Percentiles rank a stretch among this genome's conserved stretches.
phyloP scores from a whole-genome alignment of 2,329 filamentous ascomycete genomes.

The Paecilomyces dactylethromorphus region DNA sequence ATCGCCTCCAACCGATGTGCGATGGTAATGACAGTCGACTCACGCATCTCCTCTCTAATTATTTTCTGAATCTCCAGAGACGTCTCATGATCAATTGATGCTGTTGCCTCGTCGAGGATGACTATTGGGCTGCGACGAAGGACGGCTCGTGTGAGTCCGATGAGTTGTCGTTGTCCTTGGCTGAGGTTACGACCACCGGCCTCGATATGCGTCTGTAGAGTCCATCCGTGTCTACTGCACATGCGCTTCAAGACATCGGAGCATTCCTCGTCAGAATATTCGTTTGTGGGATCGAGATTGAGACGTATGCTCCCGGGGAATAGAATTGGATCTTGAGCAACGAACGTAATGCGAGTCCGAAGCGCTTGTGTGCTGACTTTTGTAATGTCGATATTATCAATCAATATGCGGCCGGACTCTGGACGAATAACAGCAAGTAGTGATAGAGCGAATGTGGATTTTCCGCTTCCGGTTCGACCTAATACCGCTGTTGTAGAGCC shows the following conservation, averaged over 20 bases:
- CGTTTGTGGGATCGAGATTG: slow-evolving; percentile 56
- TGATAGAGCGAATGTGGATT: slow-evolving; percentile 65
- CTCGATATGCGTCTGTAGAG: slow-evolving; percentile 50
- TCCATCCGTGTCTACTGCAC: slow-evolving; percentile 51
- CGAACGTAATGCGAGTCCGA: slow-evolving; percentile 57
- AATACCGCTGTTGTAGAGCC: slow-evolving; percentile 74
- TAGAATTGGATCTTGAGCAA: slow-evolving; percentile 61
- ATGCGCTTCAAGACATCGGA: slow-evolving; percentile 48
- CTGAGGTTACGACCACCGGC: slow-evolving; percentile 56
- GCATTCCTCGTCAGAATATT: slow-evolving; percentile 52
- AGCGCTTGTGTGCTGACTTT: slow-evolving; percentile 54
- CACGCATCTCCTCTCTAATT: slow-evolving; percentile 26
- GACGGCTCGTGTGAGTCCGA: slow-evolving; percentile 58
- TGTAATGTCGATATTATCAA: slow-evolving; percentile 56
- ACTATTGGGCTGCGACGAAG: slow-evolving; percentile 55
- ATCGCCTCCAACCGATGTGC: slow-evolving; percentile 60
- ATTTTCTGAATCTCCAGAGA: slow-evolving; percentile 40
- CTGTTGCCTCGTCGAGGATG: slow-evolving; percentile 61
- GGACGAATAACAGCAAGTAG: slow-evolving; percentile 53
- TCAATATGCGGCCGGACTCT: slow-evolving; percentile 49
- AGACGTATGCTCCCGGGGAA: slow-evolving; percentile 56
- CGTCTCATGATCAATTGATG: slow-evolving; percentile 58
- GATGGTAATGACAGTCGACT: slow-evolving; percentile 56
- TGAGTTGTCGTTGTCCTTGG: slow-evolving; percentile 56
- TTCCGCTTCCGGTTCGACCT: slow-evolving; percentile 73